These are phyloP conservation scores for Anthoceros angustus DNA, from an alignment of 225 moss, liverwort and hornwort genomes.

Conservation along the genomic window DNA sequence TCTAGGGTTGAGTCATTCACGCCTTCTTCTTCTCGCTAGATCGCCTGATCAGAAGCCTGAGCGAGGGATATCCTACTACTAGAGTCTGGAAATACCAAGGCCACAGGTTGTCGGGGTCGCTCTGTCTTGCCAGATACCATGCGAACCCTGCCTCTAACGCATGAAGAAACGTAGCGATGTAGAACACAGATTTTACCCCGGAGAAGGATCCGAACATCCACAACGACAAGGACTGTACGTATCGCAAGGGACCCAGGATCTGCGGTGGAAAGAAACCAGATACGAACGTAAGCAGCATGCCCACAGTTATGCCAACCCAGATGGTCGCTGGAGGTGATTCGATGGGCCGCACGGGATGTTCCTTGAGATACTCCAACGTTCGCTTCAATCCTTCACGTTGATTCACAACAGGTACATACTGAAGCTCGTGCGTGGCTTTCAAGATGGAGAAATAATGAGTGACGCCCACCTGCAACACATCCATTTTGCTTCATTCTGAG, in stretches of 20 bases:
- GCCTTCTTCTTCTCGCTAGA: constrained; percentile 9
- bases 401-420: constrained; percentile 52
- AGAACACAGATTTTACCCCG: constrained; percentile 18
- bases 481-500: neutral
- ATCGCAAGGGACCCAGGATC: constrained; percentile 38
- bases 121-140: constrained; percentile 31
- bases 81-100: constrained; percentile 38
- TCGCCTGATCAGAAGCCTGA: constrained; percentile 26
- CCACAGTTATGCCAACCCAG: constrained; percentile 19
- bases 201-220: constrained; percentile 22
- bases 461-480: constrained; percentile 39
- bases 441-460: constrained; percentile 73
- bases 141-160: constrained; percentile 30
- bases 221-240: constrained; percentile 22
- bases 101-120: constrained; percentile 28
- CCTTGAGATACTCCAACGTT: constrained; percentile 54
- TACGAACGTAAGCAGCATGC: constrained; percentile 16
- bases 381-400: constrained; percentile 43
- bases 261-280: constrained; percentile 36
- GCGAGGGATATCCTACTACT: constrained; percentile 30
- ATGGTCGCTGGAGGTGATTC: constrained; percentile 29
- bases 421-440: constrained; percentile 77
- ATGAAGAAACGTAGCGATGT: constrained; percentile 23
- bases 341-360: constrained; percentile 27
- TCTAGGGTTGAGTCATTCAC: neutral